These are phyloP conservation scores for Backusella morwellensis DNA, from an alignment of 192 early-diverging fungal genomes.

Conservation along the genomic window DNA sequence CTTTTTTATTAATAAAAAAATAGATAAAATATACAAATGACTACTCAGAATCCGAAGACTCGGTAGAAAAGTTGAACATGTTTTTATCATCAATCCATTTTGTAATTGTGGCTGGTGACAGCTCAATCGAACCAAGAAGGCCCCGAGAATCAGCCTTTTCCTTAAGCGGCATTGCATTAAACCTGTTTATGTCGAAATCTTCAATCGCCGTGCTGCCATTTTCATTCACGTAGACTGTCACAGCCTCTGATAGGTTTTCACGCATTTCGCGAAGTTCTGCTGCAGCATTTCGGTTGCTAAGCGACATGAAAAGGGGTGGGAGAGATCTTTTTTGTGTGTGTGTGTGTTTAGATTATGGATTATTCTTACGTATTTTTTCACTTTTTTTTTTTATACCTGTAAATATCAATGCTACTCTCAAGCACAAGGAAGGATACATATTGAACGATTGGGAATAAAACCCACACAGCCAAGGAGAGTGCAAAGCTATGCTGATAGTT, in stretches of 20 bases:
- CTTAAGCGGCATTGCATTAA: constrained; percentile 12
- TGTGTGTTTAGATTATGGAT: too few species aligned
- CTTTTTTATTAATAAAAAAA: neutral
- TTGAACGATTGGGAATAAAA: constrained; percentile 57
- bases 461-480: constrained; percentile 23
- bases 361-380: neutral
- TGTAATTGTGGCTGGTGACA: neutral
- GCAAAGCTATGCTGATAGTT: neutral
- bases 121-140: neutral
- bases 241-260: constrained; percentile 65
- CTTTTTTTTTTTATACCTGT: constrained; percentile 40
- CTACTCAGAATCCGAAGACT: neutral
- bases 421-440: constrained; percentile 65
- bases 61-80: constrained; percentile 13
- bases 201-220: constrained; percentile 70
- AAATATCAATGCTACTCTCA: constrained; percentile 68
- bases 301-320: constrained; percentile 76
- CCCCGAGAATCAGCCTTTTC: constrained; percentile 12
- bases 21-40: neutral
- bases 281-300: constrained; percentile 41
- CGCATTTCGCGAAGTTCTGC: constrained; percentile 67
- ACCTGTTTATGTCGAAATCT: constrained; percentile 52
- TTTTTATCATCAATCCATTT: constrained; percentile 20
- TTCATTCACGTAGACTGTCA: constrained; percentile 80
- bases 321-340: constrained; percentile 55